Evolutionary conservation across 495 filamentous ascomycete species (phyloP).

Genomic region (Hyaloscypha variabilis): DNA sequence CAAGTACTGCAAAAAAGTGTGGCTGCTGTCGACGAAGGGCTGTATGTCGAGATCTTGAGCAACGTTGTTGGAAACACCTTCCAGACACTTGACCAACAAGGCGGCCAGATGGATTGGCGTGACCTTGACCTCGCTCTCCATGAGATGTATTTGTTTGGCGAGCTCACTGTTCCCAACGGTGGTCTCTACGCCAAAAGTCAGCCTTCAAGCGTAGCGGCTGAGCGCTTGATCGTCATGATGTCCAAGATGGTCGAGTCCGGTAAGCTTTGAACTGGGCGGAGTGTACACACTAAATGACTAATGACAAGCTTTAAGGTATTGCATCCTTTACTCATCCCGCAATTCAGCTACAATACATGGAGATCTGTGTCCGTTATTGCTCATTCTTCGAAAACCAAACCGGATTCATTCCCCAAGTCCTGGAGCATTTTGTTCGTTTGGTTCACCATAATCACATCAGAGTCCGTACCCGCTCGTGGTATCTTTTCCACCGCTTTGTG

Average conservation of each 20-base stretch:
- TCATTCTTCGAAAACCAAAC: slow-evolving; percentile 88
- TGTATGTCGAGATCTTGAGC: slow-evolving; percentile 85
- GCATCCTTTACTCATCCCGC: slow-evolving; percentile 85
- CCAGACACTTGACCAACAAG: slow-evolving; percentile 68
- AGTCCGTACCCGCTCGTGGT: slow-evolving; percentile 91
- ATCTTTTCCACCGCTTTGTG: slow-evolving; percentile 91
- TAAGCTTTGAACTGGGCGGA: slow-evolving; percentile 42
- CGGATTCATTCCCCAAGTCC: slow-evolving; percentile 74
- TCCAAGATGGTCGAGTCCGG: slow-evolving; percentile 89
- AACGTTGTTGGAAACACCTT: slow-evolving; percentile 84
- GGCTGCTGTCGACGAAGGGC: slow-evolving; percentile 77
- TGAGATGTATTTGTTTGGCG: slow-evolving; percentile 96
- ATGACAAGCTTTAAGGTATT: slow-evolving; percentile 58
- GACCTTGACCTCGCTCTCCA: slow-evolving; percentile 95
- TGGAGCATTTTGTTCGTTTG: slow-evolving; percentile 91
- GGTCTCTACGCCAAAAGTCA: slow-evolving; percentile 81
- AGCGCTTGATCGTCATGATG: slow-evolving; percentile 88
- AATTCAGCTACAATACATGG: slow-evolving; percentile 95
- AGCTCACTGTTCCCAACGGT: slow-evolving; percentile 81
- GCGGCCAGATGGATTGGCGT: slow-evolving; percentile 83
- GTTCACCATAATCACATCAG: slow-evolving; percentile 84
- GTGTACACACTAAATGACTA: slow-evolving; percentile 17
- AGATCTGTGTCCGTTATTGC: slow-evolving; percentile 91
- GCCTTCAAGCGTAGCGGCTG: slow-evolving; percentile 72
- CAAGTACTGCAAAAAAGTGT: slow-evolving; percentile 89